A percentile compares a stretch with the other conserved stretches of the same genome.
Conservation (phyloP, 768 basidiomycete genomes). For the Lactifluus pinguis region DNA sequence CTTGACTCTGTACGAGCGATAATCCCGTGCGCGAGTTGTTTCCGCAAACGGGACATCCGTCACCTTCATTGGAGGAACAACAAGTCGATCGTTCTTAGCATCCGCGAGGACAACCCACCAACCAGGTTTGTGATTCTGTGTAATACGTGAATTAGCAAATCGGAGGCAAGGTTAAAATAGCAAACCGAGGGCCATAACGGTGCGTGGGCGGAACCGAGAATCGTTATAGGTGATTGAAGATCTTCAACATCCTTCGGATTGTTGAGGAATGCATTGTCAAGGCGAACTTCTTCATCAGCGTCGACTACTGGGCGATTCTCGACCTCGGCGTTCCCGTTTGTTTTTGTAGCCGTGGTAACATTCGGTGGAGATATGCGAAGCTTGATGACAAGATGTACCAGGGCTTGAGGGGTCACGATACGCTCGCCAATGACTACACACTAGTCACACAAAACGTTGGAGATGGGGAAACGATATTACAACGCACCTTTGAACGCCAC, state of each 20-base stretch:
- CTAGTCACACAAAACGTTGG: not conserved
- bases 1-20: conserved; percentile 80
- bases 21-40: conserved; percentile 41
- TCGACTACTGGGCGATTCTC: conserved; percentile 41
- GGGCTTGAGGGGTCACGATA: conserved; percentile 75
- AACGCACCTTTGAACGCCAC: conserved; percentile 75
- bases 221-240: conserved; percentile 31
- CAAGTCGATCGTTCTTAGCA: conserved; percentile 72
- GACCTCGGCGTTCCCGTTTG: conserved; percentile 29
- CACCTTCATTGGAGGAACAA: conserved; percentile 81
- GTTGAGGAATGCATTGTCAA: conserved; percentile 60
- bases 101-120: conserved; percentile 93
- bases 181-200: conserved; percentile 86
- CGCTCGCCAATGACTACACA: conserved; percentile 80
- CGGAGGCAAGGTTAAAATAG: conserved; percentile 10
- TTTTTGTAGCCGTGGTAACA: conserved; percentile 11
- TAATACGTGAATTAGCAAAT: not conserved
- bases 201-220: conserved; percentile 69
- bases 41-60: conserved; percentile 66
- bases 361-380: conserved; percentile 58
- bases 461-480: not conserved
- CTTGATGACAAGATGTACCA: conserved; percentile 82
- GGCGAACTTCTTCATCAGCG: conserved; percentile 33
- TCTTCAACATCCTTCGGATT: conserved; percentile 58
- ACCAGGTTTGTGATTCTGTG: conserved; percentile 74